Evolutionary conservation across 2,329 filamentous ascomycete species (phyloP), one percentile per base, ranked within the genome.

Genomic region (Microdochium trichocladiopsis): DNA sequence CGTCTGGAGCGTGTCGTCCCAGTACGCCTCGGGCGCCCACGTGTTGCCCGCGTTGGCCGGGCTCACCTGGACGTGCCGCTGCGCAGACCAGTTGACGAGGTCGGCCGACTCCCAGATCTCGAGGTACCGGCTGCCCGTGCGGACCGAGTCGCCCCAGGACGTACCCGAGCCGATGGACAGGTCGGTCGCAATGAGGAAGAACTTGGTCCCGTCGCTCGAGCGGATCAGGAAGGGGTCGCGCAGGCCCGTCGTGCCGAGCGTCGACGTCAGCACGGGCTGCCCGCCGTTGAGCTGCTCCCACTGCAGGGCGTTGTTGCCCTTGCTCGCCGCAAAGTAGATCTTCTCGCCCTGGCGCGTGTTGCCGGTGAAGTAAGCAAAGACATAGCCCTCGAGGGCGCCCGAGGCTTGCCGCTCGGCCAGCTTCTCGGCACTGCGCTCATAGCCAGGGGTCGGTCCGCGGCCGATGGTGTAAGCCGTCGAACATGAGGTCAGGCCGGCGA

Each of bases 211-310:
- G 24, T 79, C 75, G 0, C 61, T 67, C 0, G 75, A 76, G 12
- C 76, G 71, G 22, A 80, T 77, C 47, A 80, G 63, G 53, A 79
- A 80, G 1, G 77, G 77, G 53, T 80, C 77, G 14, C 77, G 69
- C 4, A 80, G 59, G 2, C 77, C 77, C 23, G 65, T 70, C 0
- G 77, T 79, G 37, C 77, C 77, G 47, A 69, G 52, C 0, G 65
- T 69, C 0, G 76, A 79, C 3, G 65, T 68, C 8, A 80, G 59
- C 4, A 75, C 67, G 0, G 77, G 73, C 51, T 75, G 62, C 1
- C 72, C 73, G 0, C 65, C 66, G 51, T 80, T 79, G 31, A 80
- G 58, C 51, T 79, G 75, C 2, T 63, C 65, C 77, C 77, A 80
- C 48, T 70, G 63, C 1, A 79, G 61, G 0, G 77, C 77, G 57